Conservation (phyloP, 2,329 filamentous ascomycete genomes). For the Sclerotinia sclerotiorum region DNA sequence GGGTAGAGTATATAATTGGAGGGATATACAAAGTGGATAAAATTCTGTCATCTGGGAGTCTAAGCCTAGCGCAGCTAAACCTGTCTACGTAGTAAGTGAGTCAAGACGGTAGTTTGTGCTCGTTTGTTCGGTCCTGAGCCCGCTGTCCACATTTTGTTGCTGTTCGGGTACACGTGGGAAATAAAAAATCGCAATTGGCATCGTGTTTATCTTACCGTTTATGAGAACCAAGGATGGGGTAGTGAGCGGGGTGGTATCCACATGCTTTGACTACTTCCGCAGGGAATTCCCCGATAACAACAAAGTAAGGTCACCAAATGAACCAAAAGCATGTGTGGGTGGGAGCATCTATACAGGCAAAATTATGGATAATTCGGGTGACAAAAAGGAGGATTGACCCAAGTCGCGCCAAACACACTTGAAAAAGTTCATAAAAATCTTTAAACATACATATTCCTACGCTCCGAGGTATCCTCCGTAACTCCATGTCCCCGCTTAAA, state of each 20-base stretch:
- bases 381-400: neutral
- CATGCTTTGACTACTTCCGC: neutral
- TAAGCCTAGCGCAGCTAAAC: no score
- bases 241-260: neutral
- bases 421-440: neutral
- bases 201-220: neutral
- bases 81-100: no score
- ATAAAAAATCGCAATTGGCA: constrained; percentile 4
- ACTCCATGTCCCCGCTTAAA: neutral
- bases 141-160: neutral
- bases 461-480: neutral
- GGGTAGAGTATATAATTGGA: no score
- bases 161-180: constrained; percentile 32
- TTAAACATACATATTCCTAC: neutral
- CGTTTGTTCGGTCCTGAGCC: no score
- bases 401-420: neutral
- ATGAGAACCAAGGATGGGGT: constrained; percentile 3
- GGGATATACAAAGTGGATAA: no score
- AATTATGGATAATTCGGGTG: neutral
- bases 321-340: neutral
- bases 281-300: neutral
- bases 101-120: no score
- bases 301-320: neutral
- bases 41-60: no score
- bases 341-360: no score